Evolutionary conservation across 306 rosid genomes (phyloP), one percentile per base, ranked within the genome.

Genomic region (Styphnolobium japonicum): DNA sequence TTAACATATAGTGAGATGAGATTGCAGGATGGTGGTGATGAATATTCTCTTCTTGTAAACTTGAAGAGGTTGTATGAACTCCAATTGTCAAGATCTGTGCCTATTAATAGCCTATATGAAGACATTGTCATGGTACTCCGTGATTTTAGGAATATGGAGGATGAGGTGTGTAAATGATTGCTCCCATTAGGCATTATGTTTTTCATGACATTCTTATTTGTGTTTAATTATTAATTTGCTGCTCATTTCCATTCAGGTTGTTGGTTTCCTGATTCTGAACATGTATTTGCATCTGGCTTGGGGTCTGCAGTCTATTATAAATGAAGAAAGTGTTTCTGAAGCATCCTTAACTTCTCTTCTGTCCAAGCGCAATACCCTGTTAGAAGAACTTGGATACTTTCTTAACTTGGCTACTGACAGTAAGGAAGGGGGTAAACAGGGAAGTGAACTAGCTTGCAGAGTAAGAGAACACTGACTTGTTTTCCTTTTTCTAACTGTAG

Each of bases 1-100:
- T 19, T 83, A 67, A 86, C 85, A 11, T 67, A 36, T 52, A 68
- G 48, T 65, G 74, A 49, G 65, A 62, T 60, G 78, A 51, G 75
- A 63, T 56, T 84, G 87, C 97, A 95, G 98, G 93, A 87, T 82
- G 98, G 98, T 74, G 98, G 86, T 73, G 98, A 95, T 80, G 98
- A 95, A 66, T 95, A 95, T 87, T 85, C 98, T 61, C 97, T 95
- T 85, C 94, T 95, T 82, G 98, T 95, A 81, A 95, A 95, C 85
- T 83, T 81, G 92, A 92, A 91, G 83, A 92, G 98, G 87, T 63
- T 95, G 89, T 90, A 92, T 84, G 98, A 91, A 87, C 93, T 92
- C 81, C 98, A 89, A 37, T 76, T 92, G 86, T 83, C 91, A 55
- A 89, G 85, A 85, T 80, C 80, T 36, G 93, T 92, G 79, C 90